Conservation (phyloP, 1,284 basidiomycete species). For the Papiliotrema nemorosa region DNA sequence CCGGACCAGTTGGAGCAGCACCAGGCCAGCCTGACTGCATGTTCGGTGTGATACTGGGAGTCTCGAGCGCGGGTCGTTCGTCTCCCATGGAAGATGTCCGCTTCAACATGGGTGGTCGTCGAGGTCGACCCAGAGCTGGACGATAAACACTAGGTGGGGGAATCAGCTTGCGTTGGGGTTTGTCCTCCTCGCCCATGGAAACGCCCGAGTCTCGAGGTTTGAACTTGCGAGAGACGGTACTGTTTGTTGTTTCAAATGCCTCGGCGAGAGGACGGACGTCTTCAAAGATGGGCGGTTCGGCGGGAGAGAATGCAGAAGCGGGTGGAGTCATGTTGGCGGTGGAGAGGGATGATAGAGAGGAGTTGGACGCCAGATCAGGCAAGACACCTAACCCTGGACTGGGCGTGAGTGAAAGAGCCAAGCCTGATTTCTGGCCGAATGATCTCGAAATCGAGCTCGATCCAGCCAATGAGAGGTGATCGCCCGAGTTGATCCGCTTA, state of each 20-base stretch:
- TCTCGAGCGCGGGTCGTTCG: conserved; percentile 27
- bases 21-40: conserved; percentile 29
- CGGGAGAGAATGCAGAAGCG: conserved; percentile 30
- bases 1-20: neutral
- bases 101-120: conserved; percentile 36
- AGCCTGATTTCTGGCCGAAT: conserved; percentile 46
- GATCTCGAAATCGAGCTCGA: conserved; percentile 41
- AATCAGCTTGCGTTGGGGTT: conserved; percentile 7
- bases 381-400: conserved; percentile 17
- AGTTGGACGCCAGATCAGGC: conserved; percentile 42
- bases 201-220: conserved; percentile 47
- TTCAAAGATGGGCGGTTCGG: conserved; percentile 45
- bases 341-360: conserved; percentile 37
- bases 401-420: conserved; percentile 37
- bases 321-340: conserved; percentile 35
- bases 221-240: conserved; percentile 45
- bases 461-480: conserved; percentile 12
- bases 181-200: conserved; percentile 28
- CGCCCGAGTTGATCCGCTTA: conserved; percentile 31
- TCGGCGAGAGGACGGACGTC: conserved; percentile 49
- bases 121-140: conserved; percentile 13
- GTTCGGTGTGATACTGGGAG: conserved; percentile 29
- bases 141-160: conserved; percentile 13
- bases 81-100: conserved; percentile 39
- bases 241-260: conserved; percentile 40